Evolutionary conservation across 2,329 filamentous ascomycete genomes (phyloP).

Genomic region (Ophiostoma perfectum): DNA sequence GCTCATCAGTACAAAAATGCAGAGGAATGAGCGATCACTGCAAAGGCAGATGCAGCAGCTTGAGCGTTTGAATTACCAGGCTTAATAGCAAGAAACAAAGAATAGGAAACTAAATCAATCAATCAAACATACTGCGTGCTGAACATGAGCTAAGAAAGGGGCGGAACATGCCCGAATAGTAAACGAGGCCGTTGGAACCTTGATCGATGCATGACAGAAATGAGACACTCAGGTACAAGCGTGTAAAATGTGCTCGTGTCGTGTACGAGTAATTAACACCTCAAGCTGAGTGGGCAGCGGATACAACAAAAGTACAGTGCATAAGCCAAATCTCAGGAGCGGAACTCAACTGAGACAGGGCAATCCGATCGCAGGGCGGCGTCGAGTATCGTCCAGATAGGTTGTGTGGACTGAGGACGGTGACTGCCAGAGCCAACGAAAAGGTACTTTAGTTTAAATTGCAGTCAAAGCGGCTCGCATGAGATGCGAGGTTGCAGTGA

Average conservation of each 20-base stretch:
- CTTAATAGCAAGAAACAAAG: not conserved
- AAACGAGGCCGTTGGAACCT: not conserved
- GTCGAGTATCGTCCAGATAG: too few species aligned
- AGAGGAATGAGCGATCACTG: not conserved
- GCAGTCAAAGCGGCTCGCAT: constrained; percentile 2
- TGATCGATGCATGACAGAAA: not conserved
- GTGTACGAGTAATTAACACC: not conserved
- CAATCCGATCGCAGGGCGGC: not conserved
- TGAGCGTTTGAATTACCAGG: not conserved
- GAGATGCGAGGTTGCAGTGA: not conserved
- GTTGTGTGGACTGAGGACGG: not conserved
- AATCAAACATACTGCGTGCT: too few species aligned
- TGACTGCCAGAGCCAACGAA: not conserved
- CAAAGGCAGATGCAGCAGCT: not conserved
- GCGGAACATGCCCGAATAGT: not conserved
- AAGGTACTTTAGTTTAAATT: too few species aligned
- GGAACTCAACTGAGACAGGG: not conserved
- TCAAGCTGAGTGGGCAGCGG: not conserved
- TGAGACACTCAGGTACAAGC: constrained; percentile 7
- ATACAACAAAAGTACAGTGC: not conserved
- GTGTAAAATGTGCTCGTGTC: not conserved
- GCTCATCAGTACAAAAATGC: not conserved
- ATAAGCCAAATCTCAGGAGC: not conserved
- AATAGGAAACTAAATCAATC: not conserved
- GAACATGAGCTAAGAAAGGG: not conserved